Evolutionary conservation across 1,284 basidiomycete species (phyloP).

Genomic region (Kalmanozyma brasiliensis): DNA sequence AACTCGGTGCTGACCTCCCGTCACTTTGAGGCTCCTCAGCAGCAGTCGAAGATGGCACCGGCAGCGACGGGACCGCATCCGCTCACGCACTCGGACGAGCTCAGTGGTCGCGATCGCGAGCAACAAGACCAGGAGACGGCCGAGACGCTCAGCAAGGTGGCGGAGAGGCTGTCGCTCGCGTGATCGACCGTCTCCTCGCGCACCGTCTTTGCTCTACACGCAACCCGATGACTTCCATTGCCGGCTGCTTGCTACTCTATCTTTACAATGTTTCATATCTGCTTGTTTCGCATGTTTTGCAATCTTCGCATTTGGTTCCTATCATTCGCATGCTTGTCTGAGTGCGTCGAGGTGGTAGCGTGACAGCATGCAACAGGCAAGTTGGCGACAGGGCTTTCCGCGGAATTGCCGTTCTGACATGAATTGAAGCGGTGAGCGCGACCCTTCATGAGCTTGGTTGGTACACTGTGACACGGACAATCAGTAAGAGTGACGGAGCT

Average conservation of each 20-base stretch:
- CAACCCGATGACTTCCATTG: too few species aligned
- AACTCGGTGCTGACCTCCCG: conserved; percentile 36
- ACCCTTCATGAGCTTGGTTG: too few species aligned
- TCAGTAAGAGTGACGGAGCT: too few species aligned
- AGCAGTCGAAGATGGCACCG: conserved; percentile 5
- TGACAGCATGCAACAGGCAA: too few species aligned
- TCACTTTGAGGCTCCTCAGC: conserved; percentile 25
- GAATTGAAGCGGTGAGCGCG: too few species aligned
- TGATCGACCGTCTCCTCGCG: conserved; percentile 1
- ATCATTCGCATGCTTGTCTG: too few species aligned
- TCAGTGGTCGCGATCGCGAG: conserved; percentile 16
- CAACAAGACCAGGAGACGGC: conserved; percentile 34
- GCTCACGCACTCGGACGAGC: conserved; percentile 13
- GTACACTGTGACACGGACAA: too few species aligned
- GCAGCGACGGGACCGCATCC: conserved; percentile 9
- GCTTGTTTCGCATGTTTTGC: not conserved
- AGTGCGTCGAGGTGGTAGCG: too few species aligned
- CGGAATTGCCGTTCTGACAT: too few species aligned
- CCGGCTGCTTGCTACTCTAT: too few species aligned
- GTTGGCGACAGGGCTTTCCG: too few species aligned
- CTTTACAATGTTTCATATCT: too few species aligned
- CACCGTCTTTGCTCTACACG: not conserved
- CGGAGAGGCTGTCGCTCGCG: conserved; percentile 36
- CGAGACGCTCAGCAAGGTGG: conserved; percentile 40
- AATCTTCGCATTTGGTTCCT: not conserved